Conservation (phyloP, 768 basidiomycete genomes). For the Chiua virens region DNA sequence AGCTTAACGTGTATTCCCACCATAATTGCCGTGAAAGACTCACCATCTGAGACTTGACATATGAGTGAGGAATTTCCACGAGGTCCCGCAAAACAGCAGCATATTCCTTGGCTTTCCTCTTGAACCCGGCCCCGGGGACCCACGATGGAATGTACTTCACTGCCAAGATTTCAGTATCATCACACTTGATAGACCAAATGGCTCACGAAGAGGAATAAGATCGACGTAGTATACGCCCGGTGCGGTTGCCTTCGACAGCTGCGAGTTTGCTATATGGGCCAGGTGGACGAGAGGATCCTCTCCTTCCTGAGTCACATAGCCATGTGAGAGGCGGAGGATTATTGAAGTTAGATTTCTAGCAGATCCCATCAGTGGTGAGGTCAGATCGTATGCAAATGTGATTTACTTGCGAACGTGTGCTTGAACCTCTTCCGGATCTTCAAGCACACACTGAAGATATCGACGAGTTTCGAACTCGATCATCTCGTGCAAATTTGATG, state of each 20-base stretch:
- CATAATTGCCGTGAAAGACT: not conserved
- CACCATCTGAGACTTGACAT: slow-evolving; percentile 17
- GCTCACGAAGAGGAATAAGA: slow-evolving; percentile 9
- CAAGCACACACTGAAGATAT: slow-evolving; percentile 1
- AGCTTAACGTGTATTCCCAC: too few species aligned
- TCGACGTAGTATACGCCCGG: slow-evolving; percentile 8
- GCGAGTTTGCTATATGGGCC: slow-evolving; percentile 20
- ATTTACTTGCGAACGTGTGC: not conserved
- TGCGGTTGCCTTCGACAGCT: slow-evolving; percentile 4
- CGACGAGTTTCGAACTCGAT: slow-evolving; percentile 11
- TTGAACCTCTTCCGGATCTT: not conserved
- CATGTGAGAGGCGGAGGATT: not conserved
- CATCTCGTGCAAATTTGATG: slow-evolving; percentile 2
- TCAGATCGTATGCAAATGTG: too few species aligned
- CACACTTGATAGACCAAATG: too few species aligned
- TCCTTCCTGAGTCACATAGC: not conserved
- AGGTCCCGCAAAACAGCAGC: slow-evolving; percentile 2
- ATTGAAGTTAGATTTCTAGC: not conserved
- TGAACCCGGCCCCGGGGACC: slow-evolving; percentile 21
- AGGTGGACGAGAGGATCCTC: slow-evolving; percentile 35
- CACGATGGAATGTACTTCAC: slow-evolving; percentile 27
- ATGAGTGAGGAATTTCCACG: slow-evolving; percentile 11
- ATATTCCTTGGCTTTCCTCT: slow-evolving; percentile 10
- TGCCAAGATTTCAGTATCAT: not conserved
- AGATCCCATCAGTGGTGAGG: too few species aligned